Evolutionary conservation across 176 grass and related monocot species (phyloP), one percentile per base, ranked within the genome.

Genomic region (Eragrostis curvula): DNA sequence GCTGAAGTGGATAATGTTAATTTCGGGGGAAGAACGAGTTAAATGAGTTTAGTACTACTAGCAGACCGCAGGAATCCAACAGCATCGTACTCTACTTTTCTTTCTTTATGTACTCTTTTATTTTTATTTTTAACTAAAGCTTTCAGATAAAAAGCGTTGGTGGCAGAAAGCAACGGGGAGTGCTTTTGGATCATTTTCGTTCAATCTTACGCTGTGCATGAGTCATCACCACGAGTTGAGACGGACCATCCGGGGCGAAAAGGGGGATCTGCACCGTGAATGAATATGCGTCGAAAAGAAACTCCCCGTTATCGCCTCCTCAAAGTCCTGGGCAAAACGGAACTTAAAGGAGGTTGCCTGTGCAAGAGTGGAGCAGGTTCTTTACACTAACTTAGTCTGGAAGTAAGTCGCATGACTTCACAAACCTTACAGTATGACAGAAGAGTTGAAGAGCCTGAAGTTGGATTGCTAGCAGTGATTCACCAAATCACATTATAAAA

Each of bases 131-230:
- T n/a, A 10, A 24, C 41, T 24, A 73, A 73, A 50, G 70, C 11
- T 62, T 62, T 32, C 25, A 43, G 66, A 77, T 83, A 64, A 71
- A 83, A 75, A 70, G 24, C 11, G 23, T 0, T 5, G 20, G 24
- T 2, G 13, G 13, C 58, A 28, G 58, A 61, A 61, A 61, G 58
- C 12, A 27, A 60, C 57, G n/a, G 23, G 6, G 57, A 29, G 16
- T 13, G 20, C 61, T 81, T 80, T 84, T 50, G 58, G 13, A 52
- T 85, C 76, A 27, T 75, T 73, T 29, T 28, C 70, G 49, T 70
- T 21, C 70, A 77, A 41, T 64, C 68, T 57, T 25, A 46, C 6
- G 12, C 23, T 13, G 47, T 28, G 57, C 64, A 39, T 17, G 76
- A 71, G 55, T 61, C 58, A 24, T 25, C 55, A 84, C 14, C 7